phyloP scores from a whole-genome alignment of 441 rosid species.

The Corymbia calophylla region DNA sequence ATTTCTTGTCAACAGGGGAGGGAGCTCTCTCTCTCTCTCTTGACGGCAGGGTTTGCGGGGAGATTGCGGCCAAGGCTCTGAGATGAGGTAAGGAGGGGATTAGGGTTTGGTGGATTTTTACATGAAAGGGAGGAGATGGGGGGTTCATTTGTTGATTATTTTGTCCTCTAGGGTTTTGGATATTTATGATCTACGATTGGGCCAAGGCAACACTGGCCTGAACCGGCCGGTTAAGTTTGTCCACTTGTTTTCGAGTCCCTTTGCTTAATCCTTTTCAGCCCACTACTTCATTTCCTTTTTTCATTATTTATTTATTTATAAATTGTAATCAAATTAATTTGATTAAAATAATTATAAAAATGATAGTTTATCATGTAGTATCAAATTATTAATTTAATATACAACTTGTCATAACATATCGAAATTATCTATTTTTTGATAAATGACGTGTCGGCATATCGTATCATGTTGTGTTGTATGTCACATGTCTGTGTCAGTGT shows the following conservation, averaged over 20 bases:
- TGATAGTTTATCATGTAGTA: no score
- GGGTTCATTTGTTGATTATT: neutral
- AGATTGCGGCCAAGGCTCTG: neutral
- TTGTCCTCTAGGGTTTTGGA: conserved; percentile 23
- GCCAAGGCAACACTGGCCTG: neutral
- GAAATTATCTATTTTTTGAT: no score
- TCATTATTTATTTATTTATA: no score
- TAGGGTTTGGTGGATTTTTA: conserved; percentile 11
- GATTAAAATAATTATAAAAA: no score
- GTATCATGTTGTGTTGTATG: no score
- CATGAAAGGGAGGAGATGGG: neutral
- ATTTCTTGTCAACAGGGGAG: neutral
- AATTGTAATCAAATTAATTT: no score
- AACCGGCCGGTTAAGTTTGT: neutral
- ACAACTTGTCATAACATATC: no score
- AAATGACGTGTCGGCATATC: no score
- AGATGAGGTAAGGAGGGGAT: neutral
- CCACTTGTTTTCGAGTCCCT: neutral
- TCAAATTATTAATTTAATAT: no score
- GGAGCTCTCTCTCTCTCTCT: neutral
- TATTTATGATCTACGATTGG: neutral
- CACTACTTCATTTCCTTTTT: accelerated
- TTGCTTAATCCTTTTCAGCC: neutral
- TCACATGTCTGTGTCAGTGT: no score
- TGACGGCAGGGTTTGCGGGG: conserved; percentile 8